Conservation (phyloP, 768 basidiomycete species). For the Mycena alexandri region DNA sequence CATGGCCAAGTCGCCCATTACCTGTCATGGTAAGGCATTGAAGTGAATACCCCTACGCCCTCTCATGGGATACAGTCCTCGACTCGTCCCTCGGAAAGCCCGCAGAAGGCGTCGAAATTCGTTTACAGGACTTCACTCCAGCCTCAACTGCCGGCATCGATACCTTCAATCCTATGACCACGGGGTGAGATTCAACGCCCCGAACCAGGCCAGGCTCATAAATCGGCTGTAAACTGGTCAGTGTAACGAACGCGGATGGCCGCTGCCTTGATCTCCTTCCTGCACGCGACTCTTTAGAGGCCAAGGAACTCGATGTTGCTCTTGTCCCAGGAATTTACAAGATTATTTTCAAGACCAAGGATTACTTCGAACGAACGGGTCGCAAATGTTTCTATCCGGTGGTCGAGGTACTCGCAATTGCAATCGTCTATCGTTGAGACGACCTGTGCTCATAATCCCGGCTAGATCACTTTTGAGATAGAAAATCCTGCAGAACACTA, state of each 20-base stretch:
- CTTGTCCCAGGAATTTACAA: constrained; percentile 81
- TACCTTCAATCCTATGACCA: constrained; percentile 66
- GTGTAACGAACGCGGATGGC: constrained; percentile 84
- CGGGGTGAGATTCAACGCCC: constrained; percentile 62
- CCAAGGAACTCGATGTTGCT: constrained; percentile 55
- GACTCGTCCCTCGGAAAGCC: constrained; percentile 89
- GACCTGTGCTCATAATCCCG: constrained; percentile 26
- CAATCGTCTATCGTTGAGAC: not conserved
- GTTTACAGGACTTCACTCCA: constrained; percentile 61
- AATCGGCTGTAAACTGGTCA: constrained; percentile 46
- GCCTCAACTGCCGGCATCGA: constrained; percentile 48
- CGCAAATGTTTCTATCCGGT: constrained; percentile 88
- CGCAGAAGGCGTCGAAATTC: constrained; percentile 75
- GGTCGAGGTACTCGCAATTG: constrained; percentile 74
- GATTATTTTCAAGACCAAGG: constrained; percentile 81
- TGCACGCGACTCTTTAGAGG: constrained; percentile 59
- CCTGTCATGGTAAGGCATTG: constrained; percentile 82
- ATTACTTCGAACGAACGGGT: constrained; percentile 78
- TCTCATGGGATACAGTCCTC: constrained; percentile 67
- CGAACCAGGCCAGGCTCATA: not conserved
- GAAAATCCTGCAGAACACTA: constrained; percentile 84
- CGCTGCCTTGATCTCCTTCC: constrained; percentile 85
- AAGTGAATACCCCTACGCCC: not conserved
- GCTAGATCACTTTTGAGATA: constrained; percentile 83
- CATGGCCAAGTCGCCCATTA: constrained; percentile 83